Conservation (phyloP, 2,329 filamentous ascomycete genomes). For the Cephalotrichum gorgonifer region DNA sequence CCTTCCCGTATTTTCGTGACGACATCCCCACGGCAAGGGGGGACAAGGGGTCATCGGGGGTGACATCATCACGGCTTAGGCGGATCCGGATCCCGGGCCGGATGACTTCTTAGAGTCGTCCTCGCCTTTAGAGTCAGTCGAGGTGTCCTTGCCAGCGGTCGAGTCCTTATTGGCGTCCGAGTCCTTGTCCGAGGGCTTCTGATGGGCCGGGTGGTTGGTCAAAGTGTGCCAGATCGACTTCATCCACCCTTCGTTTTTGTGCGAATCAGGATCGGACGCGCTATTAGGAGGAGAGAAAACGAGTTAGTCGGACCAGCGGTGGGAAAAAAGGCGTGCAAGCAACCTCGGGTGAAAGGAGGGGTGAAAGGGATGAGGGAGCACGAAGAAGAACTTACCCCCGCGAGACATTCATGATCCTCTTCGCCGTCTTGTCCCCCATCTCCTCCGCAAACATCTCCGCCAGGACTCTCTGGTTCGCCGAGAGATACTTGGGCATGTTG, state of each 20-base stretch:
- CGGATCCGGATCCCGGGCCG: constrained; percentile 1
- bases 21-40: too few species aligned
- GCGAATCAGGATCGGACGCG: constrained; percentile 30
- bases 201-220: constrained; percentile 60
- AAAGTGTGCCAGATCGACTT: constrained; percentile 90
- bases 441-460: constrained; percentile 95
- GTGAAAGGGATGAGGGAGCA: too few species aligned
- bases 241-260: constrained; percentile 80
- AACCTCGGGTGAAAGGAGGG: too few species aligned
- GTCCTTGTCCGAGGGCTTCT: constrained; percentile 20
- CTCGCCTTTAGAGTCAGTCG: neutral
- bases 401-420: constrained; percentile 76
- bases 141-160: too few species aligned
- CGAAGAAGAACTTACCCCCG: constrained; percentile 33
- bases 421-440: constrained; percentile 85
- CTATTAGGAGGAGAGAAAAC: neutral
- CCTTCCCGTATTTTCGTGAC: neutral
- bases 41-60: neutral
- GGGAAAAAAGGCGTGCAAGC: too few species aligned
- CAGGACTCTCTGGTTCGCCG: constrained; percentile 81
- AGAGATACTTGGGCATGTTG: constrained; percentile 88
- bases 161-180: constrained; percentile 10
- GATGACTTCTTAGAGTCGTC: neutral
- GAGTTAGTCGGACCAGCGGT: too few species aligned
- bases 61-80: neutral